These are phyloP conservation scores for Phoma sp. DNA, from an alignment of 2,329 filamentous ascomycete species.

Conservation along the genomic window DNA sequence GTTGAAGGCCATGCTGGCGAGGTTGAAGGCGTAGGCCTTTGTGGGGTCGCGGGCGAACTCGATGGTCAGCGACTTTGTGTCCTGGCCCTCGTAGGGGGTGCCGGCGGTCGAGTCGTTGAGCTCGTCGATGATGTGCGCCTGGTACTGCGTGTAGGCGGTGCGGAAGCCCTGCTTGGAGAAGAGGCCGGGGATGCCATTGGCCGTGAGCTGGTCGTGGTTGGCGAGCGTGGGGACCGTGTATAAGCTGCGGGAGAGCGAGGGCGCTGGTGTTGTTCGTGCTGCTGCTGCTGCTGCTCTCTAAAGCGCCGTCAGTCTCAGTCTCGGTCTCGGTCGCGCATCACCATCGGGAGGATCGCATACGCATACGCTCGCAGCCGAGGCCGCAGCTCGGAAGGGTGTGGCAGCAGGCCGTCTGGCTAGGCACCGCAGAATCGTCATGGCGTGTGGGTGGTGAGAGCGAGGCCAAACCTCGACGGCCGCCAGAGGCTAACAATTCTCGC, in stretches of 20 bases:
- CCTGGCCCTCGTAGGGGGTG: constrained; percentile 66
- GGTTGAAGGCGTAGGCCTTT: constrained; percentile 85
- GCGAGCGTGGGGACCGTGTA: constrained; percentile 59
- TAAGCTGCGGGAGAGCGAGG: constrained; percentile 28
- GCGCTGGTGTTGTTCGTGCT: constrained; percentile 14
- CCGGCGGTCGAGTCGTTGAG: constrained; percentile 76
- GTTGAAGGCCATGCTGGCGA: constrained; percentile 96
- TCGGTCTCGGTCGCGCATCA: constrained; percentile 17
- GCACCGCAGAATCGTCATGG: constrained; percentile 44
- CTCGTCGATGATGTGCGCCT: constrained; percentile 73
- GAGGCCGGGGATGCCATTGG: constrained; percentile 70
- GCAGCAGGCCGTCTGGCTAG: constrained; percentile 37
- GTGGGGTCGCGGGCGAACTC: constrained; percentile 79
- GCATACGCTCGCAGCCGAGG: constrained; percentile 33
- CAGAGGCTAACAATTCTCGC: constrained; percentile 16
- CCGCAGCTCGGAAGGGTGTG: constrained; percentile 28
- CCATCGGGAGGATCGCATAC: constrained; percentile 21
- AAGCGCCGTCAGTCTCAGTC: constrained; percentile 39
- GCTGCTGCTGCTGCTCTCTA: constrained; percentile 27
- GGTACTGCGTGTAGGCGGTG: constrained; percentile 84
- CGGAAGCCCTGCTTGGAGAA: constrained; percentile 73
- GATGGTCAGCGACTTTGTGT: constrained; percentile 72
- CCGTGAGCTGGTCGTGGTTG: constrained; percentile 53
- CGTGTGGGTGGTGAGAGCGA: constrained; percentile 15
- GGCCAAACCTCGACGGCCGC: constrained; percentile 4